These are phyloP conservation scores for Obba rivulosa DNA, from an alignment of 768 basidiomycete species.

Conservation along the genomic window DNA sequence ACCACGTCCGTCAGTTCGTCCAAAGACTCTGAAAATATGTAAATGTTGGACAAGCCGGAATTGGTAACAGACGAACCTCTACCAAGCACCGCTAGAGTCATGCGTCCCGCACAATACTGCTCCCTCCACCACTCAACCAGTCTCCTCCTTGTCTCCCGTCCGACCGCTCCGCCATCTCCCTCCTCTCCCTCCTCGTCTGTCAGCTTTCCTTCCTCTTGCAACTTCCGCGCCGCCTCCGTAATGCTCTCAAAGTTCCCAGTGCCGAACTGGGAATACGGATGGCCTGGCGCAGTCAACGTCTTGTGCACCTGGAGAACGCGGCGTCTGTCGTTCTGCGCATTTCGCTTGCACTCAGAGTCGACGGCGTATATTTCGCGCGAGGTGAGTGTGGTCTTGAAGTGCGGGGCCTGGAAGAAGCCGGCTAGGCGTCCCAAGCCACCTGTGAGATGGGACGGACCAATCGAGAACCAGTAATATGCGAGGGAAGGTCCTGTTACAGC, in stretches of 20 bases:
- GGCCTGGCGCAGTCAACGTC: constrained; percentile 29
- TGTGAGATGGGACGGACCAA: constrained; percentile 20
- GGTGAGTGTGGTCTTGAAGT: constrained; percentile 39
- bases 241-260: constrained; percentile 37
- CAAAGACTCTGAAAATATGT: constrained; percentile 23
- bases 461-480: constrained; percentile 38
- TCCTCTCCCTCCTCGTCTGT: constrained; percentile 15
- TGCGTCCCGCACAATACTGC: constrained; percentile 32
- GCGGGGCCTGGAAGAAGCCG: constrained; percentile 46
- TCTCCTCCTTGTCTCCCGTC: constrained; percentile 27
- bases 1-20: constrained; percentile 28
- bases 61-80: constrained; percentile 16
- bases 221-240: constrained; percentile 16
- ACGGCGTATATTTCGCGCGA: constrained; percentile 50
- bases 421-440: constrained; percentile 35
- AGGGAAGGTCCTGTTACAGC: constrained; percentile 45
- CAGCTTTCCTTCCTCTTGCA: constrained; percentile 5
- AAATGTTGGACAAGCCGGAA: too few species aligned
- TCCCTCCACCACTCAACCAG: constrained; percentile 34
- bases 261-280: constrained; percentile 44
- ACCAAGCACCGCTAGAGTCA: constrained; percentile 33
- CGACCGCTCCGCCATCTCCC: constrained; percentile 34
- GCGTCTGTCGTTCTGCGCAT: constrained; percentile 43
- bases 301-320: constrained; percentile 48
- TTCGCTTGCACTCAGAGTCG: constrained; percentile 52